These are phyloP conservation scores for Cystofilobasidium capitatum DNA, from an alignment of 768 basidiomycete species.

Conservation along the genomic window DNA sequence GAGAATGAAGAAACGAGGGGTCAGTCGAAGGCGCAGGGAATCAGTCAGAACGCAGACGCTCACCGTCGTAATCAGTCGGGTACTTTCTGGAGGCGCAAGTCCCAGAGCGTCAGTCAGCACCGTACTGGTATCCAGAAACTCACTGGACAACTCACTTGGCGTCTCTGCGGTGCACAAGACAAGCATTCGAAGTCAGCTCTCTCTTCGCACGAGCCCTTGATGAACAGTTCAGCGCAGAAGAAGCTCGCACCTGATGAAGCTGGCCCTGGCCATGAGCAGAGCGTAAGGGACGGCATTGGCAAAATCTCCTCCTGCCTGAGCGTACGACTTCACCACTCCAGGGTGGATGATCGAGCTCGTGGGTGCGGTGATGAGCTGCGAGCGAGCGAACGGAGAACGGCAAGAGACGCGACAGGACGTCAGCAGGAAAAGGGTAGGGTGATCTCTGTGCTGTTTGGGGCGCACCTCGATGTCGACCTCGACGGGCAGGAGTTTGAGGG, in stretches of 20 bases:
- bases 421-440: neutral
- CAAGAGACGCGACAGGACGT: neutral
- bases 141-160: conserved; percentile 56
- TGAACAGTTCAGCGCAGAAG: conserved; percentile 19
- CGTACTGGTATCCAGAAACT: conserved; percentile 54
- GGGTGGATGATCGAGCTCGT: conserved; percentile 78
- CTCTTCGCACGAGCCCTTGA: conserved; percentile 11
- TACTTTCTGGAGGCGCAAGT: conserved; percentile 5
- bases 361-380: conserved; percentile 53
- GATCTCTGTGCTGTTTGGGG: neutral
- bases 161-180: conserved; percentile 65
- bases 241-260: conserved; percentile 15
- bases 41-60: neutral
- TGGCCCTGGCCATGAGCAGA: conserved; percentile 34
- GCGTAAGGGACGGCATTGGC: conserved; percentile 56
- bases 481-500: conserved; percentile 63
- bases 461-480: conserved; percentile 54
- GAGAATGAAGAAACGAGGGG: neutral
- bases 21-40: neutral
- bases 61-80: conserved; percentile 18
- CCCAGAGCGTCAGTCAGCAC: neutral
- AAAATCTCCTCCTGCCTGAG: conserved; percentile 77
- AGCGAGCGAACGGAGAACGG: neutral
- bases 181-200: conserved; percentile 62
- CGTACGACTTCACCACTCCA: conserved; percentile 59